phyloP scores from a whole-genome alignment of 2,329 filamentous ascomycete genomes.

The Epichloe sibirici region DNA sequence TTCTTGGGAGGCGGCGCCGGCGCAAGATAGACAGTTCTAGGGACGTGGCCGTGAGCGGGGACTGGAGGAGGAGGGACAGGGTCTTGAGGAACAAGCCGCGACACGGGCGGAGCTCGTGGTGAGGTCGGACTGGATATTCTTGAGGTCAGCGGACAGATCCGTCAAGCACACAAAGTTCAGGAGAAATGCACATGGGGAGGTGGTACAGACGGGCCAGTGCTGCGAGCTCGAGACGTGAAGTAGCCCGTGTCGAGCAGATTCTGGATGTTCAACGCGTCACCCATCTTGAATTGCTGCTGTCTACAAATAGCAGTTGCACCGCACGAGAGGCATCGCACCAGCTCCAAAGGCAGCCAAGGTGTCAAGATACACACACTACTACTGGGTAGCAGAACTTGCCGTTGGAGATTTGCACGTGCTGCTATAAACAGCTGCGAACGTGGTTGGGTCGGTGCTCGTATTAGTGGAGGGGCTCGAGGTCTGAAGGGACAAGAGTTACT shows the following conservation, averaged over 20 bases:
- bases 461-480: no score
- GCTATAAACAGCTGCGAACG: no score
- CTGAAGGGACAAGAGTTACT: no score
- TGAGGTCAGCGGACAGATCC: not conserved
- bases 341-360: not conserved
- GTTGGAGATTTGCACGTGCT: no score
- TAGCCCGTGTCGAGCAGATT: constrained; percentile 37
- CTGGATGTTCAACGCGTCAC: constrained; percentile 30
- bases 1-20: constrained; percentile 10
- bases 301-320: constrained; percentile 8
- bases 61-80: constrained; percentile 9
- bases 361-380: not conserved
- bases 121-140: constrained; percentile 5
- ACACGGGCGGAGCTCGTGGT: constrained; percentile 11
- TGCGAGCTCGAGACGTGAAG: constrained; percentile 33
- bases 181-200: not conserved
- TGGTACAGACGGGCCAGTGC: constrained; percentile 16
- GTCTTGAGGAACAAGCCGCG: constrained; percentile 7
- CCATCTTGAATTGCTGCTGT: constrained; percentile 23
- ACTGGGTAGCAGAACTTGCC: not conserved
- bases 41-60: constrained; percentile 5
- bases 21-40: constrained; percentile 6
- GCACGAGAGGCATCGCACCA: constrained; percentile 12
- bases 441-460: no score
- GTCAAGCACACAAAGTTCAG: not conserved